These are phyloP conservation scores for Breviolum minutum DNA, from an alignment of 73 alveolate species.

Conservation along the genomic window DNA sequence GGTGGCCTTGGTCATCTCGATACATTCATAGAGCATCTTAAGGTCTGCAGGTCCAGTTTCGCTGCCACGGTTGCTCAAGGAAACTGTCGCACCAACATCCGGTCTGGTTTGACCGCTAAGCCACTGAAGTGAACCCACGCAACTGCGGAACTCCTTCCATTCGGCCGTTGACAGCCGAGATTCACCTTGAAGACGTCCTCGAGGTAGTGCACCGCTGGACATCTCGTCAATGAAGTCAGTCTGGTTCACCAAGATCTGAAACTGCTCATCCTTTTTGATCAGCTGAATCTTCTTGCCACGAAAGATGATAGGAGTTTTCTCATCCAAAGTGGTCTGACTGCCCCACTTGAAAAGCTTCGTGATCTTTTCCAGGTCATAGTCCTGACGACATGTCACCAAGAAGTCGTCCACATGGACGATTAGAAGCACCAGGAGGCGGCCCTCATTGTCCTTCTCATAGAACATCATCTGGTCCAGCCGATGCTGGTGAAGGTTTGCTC, in stretches of 20 bases:
- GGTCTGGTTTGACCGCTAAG: not conserved
- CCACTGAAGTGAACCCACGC: slow-evolving; percentile 7
- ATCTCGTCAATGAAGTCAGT: slow-evolving; percentile 19
- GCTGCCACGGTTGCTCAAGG: not conserved
- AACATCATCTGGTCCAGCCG: not conserved
- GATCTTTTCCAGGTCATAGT: not conserved
- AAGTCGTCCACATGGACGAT: slow-evolving; percentile 52
- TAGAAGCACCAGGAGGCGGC: not conserved
- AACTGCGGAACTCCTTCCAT: not conserved
- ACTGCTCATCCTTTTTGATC: not conserved
- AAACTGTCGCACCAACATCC: not conserved
- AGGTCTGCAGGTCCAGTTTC: not conserved
- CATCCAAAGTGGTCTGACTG: not conserved
- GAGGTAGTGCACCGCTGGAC: not conserved
- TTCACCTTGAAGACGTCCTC: not conserved
- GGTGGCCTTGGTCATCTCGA: not conserved
- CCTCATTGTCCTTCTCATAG: not conserved
- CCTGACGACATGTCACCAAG: not conserved
- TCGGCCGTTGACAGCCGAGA: not conserved
- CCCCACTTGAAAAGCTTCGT: slow-evolving; percentile 8
- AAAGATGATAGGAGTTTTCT: not conserved
- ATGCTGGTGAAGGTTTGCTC: not conserved
- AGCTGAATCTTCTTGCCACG: not conserved
- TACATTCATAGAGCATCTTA: not conserved
- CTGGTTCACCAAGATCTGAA: not conserved